phyloP scores from a whole-genome alignment of 306 rosid species.

The Boehmeria nivea region DNA sequence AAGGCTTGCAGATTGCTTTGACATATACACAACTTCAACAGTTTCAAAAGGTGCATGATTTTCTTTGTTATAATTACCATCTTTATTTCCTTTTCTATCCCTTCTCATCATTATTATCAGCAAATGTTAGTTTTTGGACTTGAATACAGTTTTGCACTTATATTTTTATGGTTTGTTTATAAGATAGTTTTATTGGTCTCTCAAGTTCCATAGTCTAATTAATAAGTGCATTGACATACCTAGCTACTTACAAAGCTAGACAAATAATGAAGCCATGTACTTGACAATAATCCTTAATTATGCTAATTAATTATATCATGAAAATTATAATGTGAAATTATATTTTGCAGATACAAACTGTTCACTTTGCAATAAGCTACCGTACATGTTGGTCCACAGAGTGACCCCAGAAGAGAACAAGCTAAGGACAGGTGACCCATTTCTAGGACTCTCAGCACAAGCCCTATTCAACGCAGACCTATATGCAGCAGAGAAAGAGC shows the following conservation, averaged over 20 bases:
- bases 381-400: conserved; percentile 37
- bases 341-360: conserved; percentile 31
- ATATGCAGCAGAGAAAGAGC: conserved; percentile 37
- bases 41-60: conserved; percentile 21
- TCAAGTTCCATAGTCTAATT: no score
- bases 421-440: conserved; percentile 34
- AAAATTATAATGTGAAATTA: background rate
- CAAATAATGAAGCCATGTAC: no score
- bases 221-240: no score
- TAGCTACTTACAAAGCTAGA: no score
- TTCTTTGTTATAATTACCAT: background rate
- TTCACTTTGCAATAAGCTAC: conserved; percentile 26
- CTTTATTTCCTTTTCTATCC: background rate
- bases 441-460: conserved; percentile 24
- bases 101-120: no score
- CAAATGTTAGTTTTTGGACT: no score
- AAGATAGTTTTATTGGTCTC: no score
- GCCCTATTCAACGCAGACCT: conserved; percentile 23
- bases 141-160: no score
- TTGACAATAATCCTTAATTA: background rate
- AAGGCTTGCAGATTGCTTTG: conserved; percentile 57
- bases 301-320: no score
- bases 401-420: conserved; percentile 42
- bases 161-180: no score
- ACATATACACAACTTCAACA: conserved; percentile 20